phyloP scores from a whole-genome alignment of 768 basidiomycete species.

The Boletus barrowsii region DNA sequence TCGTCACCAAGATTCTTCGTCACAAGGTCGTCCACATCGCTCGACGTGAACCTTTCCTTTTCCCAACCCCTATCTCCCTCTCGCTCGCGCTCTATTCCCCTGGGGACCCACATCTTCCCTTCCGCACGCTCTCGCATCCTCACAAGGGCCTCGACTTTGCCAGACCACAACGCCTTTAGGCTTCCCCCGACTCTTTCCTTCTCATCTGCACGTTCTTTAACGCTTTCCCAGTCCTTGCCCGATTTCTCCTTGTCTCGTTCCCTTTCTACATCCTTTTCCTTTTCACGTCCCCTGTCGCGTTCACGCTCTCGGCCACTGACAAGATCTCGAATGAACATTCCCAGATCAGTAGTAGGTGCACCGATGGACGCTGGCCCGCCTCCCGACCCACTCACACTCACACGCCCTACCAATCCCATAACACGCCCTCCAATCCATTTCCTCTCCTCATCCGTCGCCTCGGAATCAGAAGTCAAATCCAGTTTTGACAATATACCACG shows the following conservation, averaged over 20 bases:
- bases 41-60: constrained; percentile 20
- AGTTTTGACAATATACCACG: constrained; percentile 60
- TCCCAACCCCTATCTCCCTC: constrained; percentile 27
- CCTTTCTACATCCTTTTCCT: constrained; percentile 33
- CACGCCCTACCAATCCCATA: constrained; percentile 39
- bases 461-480: constrained; percentile 37
- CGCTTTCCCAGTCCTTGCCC: constrained; percentile 35
- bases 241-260: constrained; percentile 37
- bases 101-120: constrained; percentile 13
- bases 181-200: constrained; percentile 35
- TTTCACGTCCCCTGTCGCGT: constrained; percentile 30
- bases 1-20: constrained; percentile 28
- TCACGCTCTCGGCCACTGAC: constrained; percentile 32
- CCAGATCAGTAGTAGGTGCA: constrained; percentile 51
- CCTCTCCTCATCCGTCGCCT: constrained; percentile 31
- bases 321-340: constrained; percentile 46
- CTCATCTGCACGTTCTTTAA: constrained; percentile 31
- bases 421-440: constrained; percentile 31
- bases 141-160: constrained; percentile 26
- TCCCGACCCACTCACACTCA: constrained; percentile 31
- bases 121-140: constrained; percentile 31
- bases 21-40: constrained; percentile 29
- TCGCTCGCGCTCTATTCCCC: constrained; percentile 25
- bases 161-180: constrained; percentile 34
- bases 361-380: constrained; percentile 41